phyloP scores from a whole-genome alignment of 140 eudicot species.

The Erigeron philadelphicus region DNA sequence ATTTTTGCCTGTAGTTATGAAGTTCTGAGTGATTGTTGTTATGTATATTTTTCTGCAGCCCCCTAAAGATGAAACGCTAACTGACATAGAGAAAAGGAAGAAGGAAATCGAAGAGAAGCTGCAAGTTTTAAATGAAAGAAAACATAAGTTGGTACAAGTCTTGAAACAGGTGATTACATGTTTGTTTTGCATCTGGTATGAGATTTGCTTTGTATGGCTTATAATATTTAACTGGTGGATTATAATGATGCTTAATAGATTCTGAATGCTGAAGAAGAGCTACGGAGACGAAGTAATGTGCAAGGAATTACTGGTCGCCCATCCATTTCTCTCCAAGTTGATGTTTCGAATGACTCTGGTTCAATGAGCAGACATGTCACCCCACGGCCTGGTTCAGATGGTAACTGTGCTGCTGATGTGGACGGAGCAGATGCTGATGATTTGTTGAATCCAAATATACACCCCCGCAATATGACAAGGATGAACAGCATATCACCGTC shows the following conservation, averaged over 20 bases:
- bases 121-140: conserved; percentile 62
- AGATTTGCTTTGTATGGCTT: neutral
- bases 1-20: neutral
- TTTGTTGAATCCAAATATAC: conserved; percentile 43
- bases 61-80: conserved; percentile 31
- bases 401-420: conserved; percentile 39
- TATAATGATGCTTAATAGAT: conserved; percentile 43
- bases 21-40: conserved; percentile 4
- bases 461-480: conserved; percentile 52
- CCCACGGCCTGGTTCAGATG: conserved; percentile 69
- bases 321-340: conserved; percentile 65
- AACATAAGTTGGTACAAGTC: conserved; percentile 78
- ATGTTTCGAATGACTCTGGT: conserved; percentile 65
- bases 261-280: conserved; percentile 82
- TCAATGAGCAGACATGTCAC: conserved; percentile 60
- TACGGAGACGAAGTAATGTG: conserved; percentile 52
- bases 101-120: conserved; percentile 75
- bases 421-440: conserved; percentile 68
- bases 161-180: conserved; percentile 66
- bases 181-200: neutral
- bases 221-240: neutral
- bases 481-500: conserved; percentile 80
- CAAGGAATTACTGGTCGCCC: conserved; percentile 58
- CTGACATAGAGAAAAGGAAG: conserved; percentile 62
- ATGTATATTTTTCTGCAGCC: conserved; percentile 25